Evolutionary conservation across 805 yeast genomes (phyloP).

Genomic region (Starmerella apis): DNA sequence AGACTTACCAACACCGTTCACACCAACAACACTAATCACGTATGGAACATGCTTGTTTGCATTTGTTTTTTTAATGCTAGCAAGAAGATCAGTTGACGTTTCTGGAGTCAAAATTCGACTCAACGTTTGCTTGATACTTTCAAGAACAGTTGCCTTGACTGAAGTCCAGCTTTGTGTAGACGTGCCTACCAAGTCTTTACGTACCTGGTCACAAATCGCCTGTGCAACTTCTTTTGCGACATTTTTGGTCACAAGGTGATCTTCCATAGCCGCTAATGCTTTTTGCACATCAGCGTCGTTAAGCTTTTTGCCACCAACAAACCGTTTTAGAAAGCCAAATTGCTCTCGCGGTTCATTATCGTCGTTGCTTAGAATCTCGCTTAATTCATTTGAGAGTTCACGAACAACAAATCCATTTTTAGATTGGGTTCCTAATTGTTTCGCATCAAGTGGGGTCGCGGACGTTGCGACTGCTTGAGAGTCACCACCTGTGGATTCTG

Average conservation of each 20-base stretch:
- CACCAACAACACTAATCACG: constrained; percentile 96
- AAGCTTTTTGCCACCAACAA: constrained; percentile 61
- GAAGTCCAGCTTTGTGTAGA: constrained; percentile 66
- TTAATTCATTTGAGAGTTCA: constrained; percentile 48
- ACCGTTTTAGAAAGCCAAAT: constrained; percentile 49
- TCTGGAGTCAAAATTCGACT: constrained; percentile 76
- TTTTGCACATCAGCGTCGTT: constrained; percentile 54
- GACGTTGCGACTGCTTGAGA: constrained; percentile 24
- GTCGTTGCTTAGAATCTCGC: constrained; percentile 31
- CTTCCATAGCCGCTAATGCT: constrained; percentile 54
- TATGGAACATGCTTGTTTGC: constrained; percentile 46
- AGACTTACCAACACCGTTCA: constrained; percentile 95
- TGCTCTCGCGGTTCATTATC: constrained; percentile 30
- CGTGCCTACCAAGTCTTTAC: constrained; percentile 57
- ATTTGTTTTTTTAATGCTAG: constrained; percentile 52
- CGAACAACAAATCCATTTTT: constrained; percentile 53
- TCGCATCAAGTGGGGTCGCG: constrained; percentile 27
- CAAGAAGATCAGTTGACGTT: constrained; percentile 74
- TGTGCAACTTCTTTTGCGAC: constrained; percentile 86
- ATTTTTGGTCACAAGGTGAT: constrained; percentile 72
- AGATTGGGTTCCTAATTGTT: constrained; percentile 37
- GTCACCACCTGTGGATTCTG: constrained; percentile 31
- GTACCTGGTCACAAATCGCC: constrained; percentile 58
- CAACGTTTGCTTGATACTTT: constrained; percentile 48
- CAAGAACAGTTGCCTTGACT: constrained; percentile 56